Evolutionary conservation across 768 basidiomycete species (phyloP), one percentile per base, ranked within the genome.

Genomic region (Podaxis rugospora): DNA sequence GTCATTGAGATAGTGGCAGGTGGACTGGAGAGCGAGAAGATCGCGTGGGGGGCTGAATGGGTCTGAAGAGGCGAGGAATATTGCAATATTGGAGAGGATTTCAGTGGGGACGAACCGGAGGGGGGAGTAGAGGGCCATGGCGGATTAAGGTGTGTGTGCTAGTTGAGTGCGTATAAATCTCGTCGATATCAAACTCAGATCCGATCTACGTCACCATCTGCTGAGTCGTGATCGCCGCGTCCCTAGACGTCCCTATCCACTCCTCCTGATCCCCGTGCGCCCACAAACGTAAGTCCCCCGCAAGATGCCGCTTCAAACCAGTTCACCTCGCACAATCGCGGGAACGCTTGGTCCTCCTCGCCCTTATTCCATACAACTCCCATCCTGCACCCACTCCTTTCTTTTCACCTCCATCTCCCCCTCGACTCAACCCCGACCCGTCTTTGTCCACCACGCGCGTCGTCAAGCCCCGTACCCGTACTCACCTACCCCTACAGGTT

Each of bases 11-110:
- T 67, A 59, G 2, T 64, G 73, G 59, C 76, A 84, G 3, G 81
- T 71, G 32, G 71, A 71, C 51, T 83, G 78, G 52, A 91, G 74
- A 0, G 86, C 75, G 16, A 81, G 59, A 51, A 89, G 69, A 5
- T 73, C 62, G 1, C 69, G 37, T 0, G 87, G 87, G 0, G 81
- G 83, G 16, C 81, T 81, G 27, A 78, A 71, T 1, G 76, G 76
- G 0, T 69, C 65, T 28, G 70, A 62, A 50, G 74, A 70, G 59
- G 78, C 73, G 68, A 86, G 68, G 50, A 81, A 70, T 71, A 83
- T 73, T 52, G 76, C 81, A 72, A 90, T 80, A 63, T 75, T 65
- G 62, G 83, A 76, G 67, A 89, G 78, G 62, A 74, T 78, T 76
- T 76, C 75, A 55, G 52, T 76, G 73, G 70, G 88, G 63, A 75